Evolutionary conservation across 2,329 filamentous ascomycete genomes (phyloP).

Genomic region (Nemania sp.): DNA sequence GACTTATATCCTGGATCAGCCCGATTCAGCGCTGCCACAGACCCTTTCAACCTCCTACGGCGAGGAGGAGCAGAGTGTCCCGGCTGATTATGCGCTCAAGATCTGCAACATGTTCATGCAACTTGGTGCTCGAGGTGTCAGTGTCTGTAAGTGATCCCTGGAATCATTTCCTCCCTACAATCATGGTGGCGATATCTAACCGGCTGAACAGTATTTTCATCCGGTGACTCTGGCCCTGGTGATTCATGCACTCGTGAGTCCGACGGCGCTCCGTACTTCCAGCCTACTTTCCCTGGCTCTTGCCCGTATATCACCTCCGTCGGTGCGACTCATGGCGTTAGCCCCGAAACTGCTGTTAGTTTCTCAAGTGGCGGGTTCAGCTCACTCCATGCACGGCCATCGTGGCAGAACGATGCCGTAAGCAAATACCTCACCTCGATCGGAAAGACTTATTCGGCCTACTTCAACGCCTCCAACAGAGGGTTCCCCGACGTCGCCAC

Average conservation of each 20-base stretch:
- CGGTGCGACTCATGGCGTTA: conserved; percentile 52
- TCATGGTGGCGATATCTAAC: neutral
- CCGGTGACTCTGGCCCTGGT: conserved; percentile 64
- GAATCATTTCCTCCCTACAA: neutral
- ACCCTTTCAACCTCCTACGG: conserved; percentile 68
- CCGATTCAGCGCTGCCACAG: conserved; percentile 55
- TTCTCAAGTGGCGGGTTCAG: conserved; percentile 47
- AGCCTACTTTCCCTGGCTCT: conserved; percentile 45
- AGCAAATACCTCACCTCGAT: conserved; percentile 42
- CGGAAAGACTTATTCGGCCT: conserved; percentile 42
- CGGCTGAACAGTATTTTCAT: conserved; percentile 52
- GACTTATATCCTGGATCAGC: conserved; percentile 59
- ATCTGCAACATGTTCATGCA: conserved; percentile 67
- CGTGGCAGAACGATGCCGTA: conserved; percentile 41
- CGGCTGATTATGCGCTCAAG: conserved; percentile 59
- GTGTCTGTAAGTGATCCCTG: conserved; percentile 43
- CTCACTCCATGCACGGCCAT: conserved; percentile 42
- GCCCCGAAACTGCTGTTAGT: conserved; percentile 42
- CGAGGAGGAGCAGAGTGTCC: conserved; percentile 66
- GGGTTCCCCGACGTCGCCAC: conserved; percentile 47
- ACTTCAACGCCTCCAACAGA: conserved; percentile 44
- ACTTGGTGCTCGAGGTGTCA: conserved; percentile 65
- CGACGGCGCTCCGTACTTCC: conserved; percentile 44
- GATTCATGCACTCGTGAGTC: conserved; percentile 62
- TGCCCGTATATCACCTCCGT: conserved; percentile 61